phyloP scores from a whole-genome alignment of 306 rosid genomes.

The Cajanus cajan region DNA sequence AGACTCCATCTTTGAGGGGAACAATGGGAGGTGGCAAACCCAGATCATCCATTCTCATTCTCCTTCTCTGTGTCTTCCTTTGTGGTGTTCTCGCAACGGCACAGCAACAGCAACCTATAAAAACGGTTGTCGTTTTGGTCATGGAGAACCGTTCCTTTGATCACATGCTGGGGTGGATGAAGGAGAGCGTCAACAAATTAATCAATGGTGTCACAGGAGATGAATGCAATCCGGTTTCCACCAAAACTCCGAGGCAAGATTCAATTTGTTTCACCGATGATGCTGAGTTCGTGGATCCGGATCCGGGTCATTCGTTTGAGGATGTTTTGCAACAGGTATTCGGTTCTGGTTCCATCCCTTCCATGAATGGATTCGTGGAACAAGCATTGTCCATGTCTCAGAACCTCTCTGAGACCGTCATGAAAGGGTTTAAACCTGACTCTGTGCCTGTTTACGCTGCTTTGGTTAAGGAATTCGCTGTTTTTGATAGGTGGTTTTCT shows the following conservation, averaged over 20 bases:
- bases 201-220: conserved; percentile 89
- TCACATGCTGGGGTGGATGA: conserved; percentile 98
- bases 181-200: conserved; percentile 59
- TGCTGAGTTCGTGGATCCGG: conserved; percentile 97
- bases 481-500: conserved; percentile 95
- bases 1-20: not conserved
- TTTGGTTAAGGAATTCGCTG: conserved; percentile 70
- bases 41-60: conserved; percentile 43
- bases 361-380: conserved; percentile 94
- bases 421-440: conserved; percentile 90
- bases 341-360: conserved; percentile 71
- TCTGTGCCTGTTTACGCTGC: conserved; percentile 79
- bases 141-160: conserved; percentile 98
- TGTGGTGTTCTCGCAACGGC: conserved; percentile 33
- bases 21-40: conserved; percentile 32
- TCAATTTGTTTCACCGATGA: conserved; percentile 84
- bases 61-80: conserved; percentile 47
- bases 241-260: conserved; percentile 41
- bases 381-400: conserved; percentile 78
- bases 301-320: conserved; percentile 97
- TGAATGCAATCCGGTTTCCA: conserved; percentile 86
- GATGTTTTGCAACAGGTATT: conserved; percentile 86
- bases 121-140: conserved; percentile 82
- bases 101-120: conserved; percentile 70
- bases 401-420: conserved; percentile 80